phyloP scores from a whole-genome alignment of 2,329 filamentous ascomycete genomes.

The Sporothrix pallida region DNA sequence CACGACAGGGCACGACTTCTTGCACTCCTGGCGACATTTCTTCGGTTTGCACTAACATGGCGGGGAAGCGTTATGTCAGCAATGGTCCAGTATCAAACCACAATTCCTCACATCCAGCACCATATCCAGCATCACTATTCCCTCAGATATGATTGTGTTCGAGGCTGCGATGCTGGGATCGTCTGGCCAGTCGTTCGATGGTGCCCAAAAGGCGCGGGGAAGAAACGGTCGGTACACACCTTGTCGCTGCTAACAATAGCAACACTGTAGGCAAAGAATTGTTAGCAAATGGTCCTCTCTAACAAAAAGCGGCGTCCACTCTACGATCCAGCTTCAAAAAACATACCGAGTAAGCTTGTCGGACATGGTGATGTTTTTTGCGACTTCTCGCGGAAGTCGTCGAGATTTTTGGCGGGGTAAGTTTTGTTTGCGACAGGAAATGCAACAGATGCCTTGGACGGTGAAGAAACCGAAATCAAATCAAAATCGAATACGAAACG shows the following conservation, averaged over 20 bases:
- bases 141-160: background rate
- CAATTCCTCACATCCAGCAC: background rate
- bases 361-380: conserved; percentile 32
- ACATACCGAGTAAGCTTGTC: conserved; percentile 77
- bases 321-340: background rate
- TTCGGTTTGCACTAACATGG: conserved; percentile 79
- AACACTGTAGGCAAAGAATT: conserved; percentile 68
- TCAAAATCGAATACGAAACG: background rate
- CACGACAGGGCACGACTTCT: conserved; percentile 97
- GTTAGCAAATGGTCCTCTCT: conserved; percentile 40
- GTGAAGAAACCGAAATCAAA: background rate
- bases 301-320: background rate
- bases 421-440: background rate
- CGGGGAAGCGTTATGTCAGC: conserved; percentile 44
- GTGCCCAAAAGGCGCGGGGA: conserved; percentile 50
- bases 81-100: conserved; percentile 32
- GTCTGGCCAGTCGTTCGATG: conserved; percentile 21
- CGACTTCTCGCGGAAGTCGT: background rate
- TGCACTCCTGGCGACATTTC: conserved; percentile 99
- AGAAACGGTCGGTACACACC: conserved; percentile 58
- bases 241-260: conserved; percentile 99
- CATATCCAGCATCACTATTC: background rate
- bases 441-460: background rate
- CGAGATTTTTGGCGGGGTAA: conserved; percentile 34
- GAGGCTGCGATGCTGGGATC: background rate